A percentile compares a stretch with the other conserved stretches of the same genome.
These are phyloP conservation scores for Ustilago vetiveriae DNA, from an alignment of 1,284 basidiomycete genomes.

Conservation along the genomic window DNA sequence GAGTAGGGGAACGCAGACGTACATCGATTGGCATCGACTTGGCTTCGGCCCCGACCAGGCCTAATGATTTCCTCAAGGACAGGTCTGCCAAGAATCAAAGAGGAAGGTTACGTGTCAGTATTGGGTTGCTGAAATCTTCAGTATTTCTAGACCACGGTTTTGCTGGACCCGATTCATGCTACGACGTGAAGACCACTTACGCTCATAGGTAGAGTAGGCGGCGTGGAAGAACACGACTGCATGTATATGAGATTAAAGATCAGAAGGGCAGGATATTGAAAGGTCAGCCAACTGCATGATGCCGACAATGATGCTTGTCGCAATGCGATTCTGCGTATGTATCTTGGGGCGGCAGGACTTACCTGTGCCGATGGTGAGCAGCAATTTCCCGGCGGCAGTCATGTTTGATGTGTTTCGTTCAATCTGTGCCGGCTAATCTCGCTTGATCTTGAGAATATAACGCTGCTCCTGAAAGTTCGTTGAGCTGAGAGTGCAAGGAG, in stretches of 20 bases:
- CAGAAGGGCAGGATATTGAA: too few species aligned
- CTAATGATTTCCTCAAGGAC: conserved; percentile 52
- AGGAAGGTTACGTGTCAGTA: too few species aligned
- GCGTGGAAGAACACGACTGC: conserved; percentile 55
- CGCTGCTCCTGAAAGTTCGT: background rate
- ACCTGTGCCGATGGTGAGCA: conserved; percentile 33
- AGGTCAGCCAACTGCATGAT: too few species aligned
- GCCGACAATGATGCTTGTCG: too few species aligned
- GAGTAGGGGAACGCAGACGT: background rate
- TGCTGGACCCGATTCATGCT: background rate
- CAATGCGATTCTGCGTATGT: too few species aligned
- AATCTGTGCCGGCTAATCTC: too few species aligned
- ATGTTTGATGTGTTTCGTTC: conserved; percentile 3
- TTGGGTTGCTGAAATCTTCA: too few species aligned
- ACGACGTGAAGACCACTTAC: conserved; percentile 36
- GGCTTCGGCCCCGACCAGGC: conserved; percentile 31
- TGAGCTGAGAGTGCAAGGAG: too few species aligned
- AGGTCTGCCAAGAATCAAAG: conserved; percentile 24
- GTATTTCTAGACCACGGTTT: too few species aligned
- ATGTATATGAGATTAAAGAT: too few species aligned
- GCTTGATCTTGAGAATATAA: background rate
- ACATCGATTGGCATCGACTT: conserved; percentile 51
- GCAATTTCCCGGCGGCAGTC: conserved; percentile 22
- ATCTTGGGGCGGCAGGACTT: background rate
- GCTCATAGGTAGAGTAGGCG: conserved; percentile 62